phyloP scores from a whole-genome alignment of 768 basidiomycete genomes.

The Russula brevipes region DNA sequence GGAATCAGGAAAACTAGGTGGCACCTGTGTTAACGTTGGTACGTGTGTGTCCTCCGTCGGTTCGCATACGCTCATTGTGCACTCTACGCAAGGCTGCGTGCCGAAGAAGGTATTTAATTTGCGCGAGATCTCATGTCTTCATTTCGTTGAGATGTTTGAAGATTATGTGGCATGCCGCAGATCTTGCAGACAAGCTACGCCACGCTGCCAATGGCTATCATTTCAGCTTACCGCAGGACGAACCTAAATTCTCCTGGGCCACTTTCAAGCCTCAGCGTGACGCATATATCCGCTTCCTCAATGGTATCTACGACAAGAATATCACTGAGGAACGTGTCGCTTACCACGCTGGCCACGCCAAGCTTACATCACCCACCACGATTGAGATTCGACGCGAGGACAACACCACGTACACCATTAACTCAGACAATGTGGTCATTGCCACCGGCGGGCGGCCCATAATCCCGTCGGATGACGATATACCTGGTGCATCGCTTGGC shows the following conservation, averaged over 20 bases:
- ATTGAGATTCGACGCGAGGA: constrained; percentile 70
- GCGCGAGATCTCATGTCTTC: not conserved
- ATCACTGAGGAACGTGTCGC: constrained; percentile 85
- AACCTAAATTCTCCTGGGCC: constrained; percentile 78
- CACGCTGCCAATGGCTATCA: constrained; percentile 72
- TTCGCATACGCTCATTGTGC: not conserved
- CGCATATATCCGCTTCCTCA: constrained; percentile 86
- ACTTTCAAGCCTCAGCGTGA: constrained; percentile 92
- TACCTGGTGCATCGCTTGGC: constrained; percentile 88
- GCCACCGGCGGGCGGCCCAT: constrained; percentile 85
- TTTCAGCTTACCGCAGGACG: constrained; percentile 41
- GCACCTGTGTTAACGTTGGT: constrained; percentile 99
- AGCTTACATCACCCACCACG: constrained; percentile 60
- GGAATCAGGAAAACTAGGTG: constrained; percentile 66
- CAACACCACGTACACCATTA: constrained; percentile 63
- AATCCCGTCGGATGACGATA: constrained; percentile 66
- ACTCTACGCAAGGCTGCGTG: constrained; percentile 64
- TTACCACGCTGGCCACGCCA: constrained; percentile 73
- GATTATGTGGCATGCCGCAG: constrained; percentile 98
- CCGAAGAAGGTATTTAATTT: constrained; percentile 79
- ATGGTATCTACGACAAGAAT: constrained; percentile 89
- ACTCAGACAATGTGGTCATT: constrained; percentile 73
- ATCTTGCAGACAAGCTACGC: constrained; percentile 77
- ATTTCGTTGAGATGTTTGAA: constrained; percentile 30
- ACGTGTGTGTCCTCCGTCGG: constrained; percentile 31